Percentiles rank a stretch among this genome's conserved stretches.
These are phyloP conservation scores for Dictyostelium purpureum DNA, from an alignment of 78 protist genomes.

Conservation along the genomic window DNA sequence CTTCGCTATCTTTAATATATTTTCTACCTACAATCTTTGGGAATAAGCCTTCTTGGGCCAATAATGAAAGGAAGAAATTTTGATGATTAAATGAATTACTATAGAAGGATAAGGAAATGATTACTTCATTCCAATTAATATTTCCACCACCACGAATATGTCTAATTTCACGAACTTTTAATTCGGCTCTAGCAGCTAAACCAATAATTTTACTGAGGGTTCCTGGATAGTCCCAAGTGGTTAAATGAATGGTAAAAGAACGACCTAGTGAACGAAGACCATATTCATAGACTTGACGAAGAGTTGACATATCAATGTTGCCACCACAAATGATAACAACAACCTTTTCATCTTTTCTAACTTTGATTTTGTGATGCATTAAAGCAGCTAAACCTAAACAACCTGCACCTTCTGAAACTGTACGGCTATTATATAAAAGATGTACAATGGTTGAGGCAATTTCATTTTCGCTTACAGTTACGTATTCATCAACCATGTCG, in stretches of 20 bases:
- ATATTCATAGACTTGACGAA: constrained; percentile 81
- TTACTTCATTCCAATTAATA: constrained; percentile 81
- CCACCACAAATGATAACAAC: constrained; percentile 88
- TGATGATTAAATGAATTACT: constrained; percentile 82
- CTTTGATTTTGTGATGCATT: constrained; percentile 75
- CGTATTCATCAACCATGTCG: constrained; percentile 84
- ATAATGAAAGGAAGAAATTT: constrained; percentile 60
- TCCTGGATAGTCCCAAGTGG: constrained; percentile 80
- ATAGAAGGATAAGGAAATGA: constrained; percentile 66
- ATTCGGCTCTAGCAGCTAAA: constrained; percentile 63
- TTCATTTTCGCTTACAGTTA: constrained; percentile 82
- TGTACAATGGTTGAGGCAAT: constrained; percentile 86
- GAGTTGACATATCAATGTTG: constrained; percentile 85
- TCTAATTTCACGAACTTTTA: constrained; percentile 77
- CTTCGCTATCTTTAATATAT: constrained; percentile 66
- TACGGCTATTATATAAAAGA: constrained; percentile 67
- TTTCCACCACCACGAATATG: constrained; percentile 82
- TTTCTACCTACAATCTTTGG: constrained; percentile 77
- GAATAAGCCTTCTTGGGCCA: constrained; percentile 54
- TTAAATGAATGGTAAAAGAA: constrained; percentile 68
- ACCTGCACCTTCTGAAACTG: constrained; percentile 91
- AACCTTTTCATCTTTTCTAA: constrained; percentile 77
- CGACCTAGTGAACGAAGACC: constrained; percentile 80
- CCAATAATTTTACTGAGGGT: constrained; percentile 55
- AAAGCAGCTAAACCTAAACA: constrained; percentile 87